Evolutionary conservation across 768 basidiomycete species (phyloP).

Genomic region (Cystofilobasidium ferigula): DNA sequence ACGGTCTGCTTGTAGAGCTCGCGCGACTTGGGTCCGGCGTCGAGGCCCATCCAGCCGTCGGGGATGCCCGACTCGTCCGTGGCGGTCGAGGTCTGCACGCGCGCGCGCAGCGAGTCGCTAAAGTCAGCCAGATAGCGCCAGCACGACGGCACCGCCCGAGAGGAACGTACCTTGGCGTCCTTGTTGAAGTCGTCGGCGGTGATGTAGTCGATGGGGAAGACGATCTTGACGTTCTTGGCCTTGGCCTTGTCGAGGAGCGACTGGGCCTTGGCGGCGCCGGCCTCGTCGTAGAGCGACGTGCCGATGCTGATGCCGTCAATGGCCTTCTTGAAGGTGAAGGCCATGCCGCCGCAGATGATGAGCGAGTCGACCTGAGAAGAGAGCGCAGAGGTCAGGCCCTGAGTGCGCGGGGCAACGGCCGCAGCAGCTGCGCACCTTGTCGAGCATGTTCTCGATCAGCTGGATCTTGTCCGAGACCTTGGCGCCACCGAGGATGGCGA

Average conservation of each 20-base stretch:
- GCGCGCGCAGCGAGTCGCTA: background rate
- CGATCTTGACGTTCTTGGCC: conserved; percentile 78
- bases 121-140: background rate
- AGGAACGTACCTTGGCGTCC: conserved; percentile 60
- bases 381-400: conserved; percentile 95
- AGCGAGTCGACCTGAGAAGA: conserved; percentile 93
- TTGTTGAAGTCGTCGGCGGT: conserved; percentile 93
- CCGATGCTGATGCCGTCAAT: conserved; percentile 73
- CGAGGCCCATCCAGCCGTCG: conserved; percentile 88
- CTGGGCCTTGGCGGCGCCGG: conserved; percentile 75
- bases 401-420: background rate
- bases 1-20: conserved; percentile 71
- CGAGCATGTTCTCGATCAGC: conserved; percentile 96
- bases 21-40: conserved; percentile 73
- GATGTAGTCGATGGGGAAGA: conserved; percentile 90
- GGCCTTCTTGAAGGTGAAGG: conserved; percentile 97
- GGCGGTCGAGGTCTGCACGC: conserved; percentile 53
- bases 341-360: conserved; percentile 97
- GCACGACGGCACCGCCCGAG: no score
- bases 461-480: conserved; percentile 99
- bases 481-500: conserved; percentile 94
- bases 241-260: conserved; percentile 82
- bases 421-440: conserved; percentile 53
- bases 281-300: conserved; percentile 80
- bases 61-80: conserved; percentile 81